Base-by-base conservation (phyloP, 2,329 filamentous ascomycete genomes). In the Diplodia corticola region DNA sequence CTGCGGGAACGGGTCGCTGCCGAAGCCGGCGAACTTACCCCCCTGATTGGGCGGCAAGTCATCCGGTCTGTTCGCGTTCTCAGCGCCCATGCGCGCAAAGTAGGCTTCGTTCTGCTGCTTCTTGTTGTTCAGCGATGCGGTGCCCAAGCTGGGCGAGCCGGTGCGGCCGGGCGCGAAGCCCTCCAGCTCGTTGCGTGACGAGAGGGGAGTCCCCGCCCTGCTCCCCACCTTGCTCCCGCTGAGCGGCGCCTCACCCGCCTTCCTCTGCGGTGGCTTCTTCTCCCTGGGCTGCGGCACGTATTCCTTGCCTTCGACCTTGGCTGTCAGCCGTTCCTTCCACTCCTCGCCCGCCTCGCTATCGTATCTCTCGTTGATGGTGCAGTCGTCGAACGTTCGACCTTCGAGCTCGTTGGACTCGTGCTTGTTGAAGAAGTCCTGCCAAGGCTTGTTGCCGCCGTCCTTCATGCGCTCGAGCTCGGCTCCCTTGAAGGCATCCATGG, bases 401-500 rank as follows among this genome's bases (percentile, higher is more conserved):
- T 80, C 78, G 63, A 82, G 72, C 48, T 76, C 78, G 68, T 83
- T 84, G 67, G 76, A 78, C 17, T 75, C 65, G 69, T 84, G 82
- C 28, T 71, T 69, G 64, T 96, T 90, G 78, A 96, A 99, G 80
- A 97, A 98, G 26, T 85, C 82, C 71, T 90, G 89, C 90, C 93
- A 98, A 17, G 88, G 86, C 68, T 90, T 88, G 80, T 99, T 99
- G 64, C 95, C 95, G 53, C 94, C 95, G 24, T 91, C 84, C 67
- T 93, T 88, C 95, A 99, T 98, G 71, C 93, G 90, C 79, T 92
- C 89, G 74, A 98, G 94, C 80, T 99, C 95, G 73, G 86, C 86
- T 70, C 88, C 87, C 79, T 99, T 99, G 84, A 99, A 98, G 66
- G 93, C 93, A 81, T 99, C 95, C 95, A 99, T 99, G 69, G 92